A percentile compares a stretch with the other conserved stretches of the same genome.
phyloP scores from a whole-genome alignment of 1,284 basidiomycete genomes.

The Porphyrellus sp. region DNA sequence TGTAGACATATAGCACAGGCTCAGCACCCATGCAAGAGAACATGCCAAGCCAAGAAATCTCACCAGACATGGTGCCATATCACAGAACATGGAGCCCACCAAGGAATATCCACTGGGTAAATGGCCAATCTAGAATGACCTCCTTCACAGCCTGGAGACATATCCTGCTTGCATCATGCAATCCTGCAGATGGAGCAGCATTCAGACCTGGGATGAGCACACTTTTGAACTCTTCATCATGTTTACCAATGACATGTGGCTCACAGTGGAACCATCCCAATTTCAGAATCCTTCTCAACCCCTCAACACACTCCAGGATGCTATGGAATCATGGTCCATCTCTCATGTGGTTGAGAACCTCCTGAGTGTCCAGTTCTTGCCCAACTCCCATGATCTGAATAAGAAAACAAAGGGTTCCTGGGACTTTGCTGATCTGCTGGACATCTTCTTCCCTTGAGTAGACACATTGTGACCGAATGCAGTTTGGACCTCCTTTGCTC shows the following conservation, averaged over 20 bases:
- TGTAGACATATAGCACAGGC: not conserved
- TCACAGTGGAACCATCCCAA: not conserved
- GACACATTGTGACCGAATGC: not conserved
- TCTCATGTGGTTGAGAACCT: not conserved
- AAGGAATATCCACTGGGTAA: constrained; percentile 5
- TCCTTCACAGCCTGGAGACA: not conserved
- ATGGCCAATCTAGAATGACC: constrained; percentile 5
- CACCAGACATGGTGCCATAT: rapidly evolving
- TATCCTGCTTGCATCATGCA: not conserved
- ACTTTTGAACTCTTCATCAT: constrained; percentile 5
- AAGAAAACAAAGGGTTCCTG: not conserved
- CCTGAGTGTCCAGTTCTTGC: constrained; percentile 4
- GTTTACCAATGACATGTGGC: constrained; percentile 12
- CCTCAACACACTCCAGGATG: not conserved
- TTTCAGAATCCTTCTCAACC: not conserved
- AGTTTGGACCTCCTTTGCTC: not conserved
- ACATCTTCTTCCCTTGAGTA: not conserved
- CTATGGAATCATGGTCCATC: constrained; percentile 5
- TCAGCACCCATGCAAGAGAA: not conserved
- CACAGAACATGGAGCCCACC: not conserved
- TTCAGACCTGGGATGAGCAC: not conserved
- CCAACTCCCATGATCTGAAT: not conserved
- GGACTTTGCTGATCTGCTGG: not conserved
- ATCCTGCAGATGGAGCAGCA: not conserved
- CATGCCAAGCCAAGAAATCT: not conserved